Base-by-base conservation (phyloP, 164 flowering plant genomes). In the Vitis labrusca region DNA sequence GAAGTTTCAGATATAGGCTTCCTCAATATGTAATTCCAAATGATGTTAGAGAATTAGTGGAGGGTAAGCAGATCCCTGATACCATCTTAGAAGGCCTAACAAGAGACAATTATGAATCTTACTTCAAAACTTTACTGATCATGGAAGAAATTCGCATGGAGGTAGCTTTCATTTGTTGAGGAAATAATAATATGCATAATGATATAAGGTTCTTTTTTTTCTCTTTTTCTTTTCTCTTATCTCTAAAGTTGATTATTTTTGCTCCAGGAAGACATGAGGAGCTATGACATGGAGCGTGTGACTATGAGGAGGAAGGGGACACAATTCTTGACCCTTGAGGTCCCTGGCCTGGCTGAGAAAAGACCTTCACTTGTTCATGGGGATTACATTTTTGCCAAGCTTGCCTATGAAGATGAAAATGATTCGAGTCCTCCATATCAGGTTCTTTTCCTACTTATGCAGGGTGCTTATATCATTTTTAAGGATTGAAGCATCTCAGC, bases 301-400 rank as follows among this genome's bases (percentile, higher is more conserved):
- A 69, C 71, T 12, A 79, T 96, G 90, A 86, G 59, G 78, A 84
- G 63, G 65, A 85, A 58, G 66, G 87, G 90, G 14, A 1, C 53
- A 49, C 77, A 69, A 6, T 82, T 70, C 54, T 71, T 96, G 76
- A 72, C 91, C 51, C 95, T 96, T 37, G 89, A 81, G 76, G 97
- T 96, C 59, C 98, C 91, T 15, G 98, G 97, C 47, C 81, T 96
- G 61, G 99, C 99, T 57, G 99, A 93, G 78, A 89, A 76, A 76
- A 88, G 99, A 67, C 99, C 99, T 53, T 96, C 99, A 44, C 86
- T 96, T 82, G 92, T 93, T 30, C 62, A 56, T 75, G 91, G 96
- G 11, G 99, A 96, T 80, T 70, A 7, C 73, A 76, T 96, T 64
- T 82, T 79, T 79, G 97, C 80, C 13, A 87, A 73, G 76, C 83